Percentiles rank a stretch among this genome's conserved stretches.
Conservation (phyloP, 176 grass and related monocot species). For the Juncus inflexus region DNA sequence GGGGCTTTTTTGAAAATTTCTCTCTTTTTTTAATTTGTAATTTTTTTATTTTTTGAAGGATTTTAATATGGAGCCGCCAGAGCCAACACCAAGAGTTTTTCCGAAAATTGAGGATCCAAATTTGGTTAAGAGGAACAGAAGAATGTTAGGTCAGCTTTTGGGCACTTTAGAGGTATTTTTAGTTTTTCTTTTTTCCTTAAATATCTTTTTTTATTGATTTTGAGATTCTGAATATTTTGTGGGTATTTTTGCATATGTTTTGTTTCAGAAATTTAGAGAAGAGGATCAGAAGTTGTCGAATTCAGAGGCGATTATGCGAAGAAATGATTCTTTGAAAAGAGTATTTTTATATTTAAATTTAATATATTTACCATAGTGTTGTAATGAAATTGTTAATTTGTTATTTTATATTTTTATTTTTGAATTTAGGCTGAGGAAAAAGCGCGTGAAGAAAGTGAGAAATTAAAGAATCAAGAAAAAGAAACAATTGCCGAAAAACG, state of each 20-base stretch:
- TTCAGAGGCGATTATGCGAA: constrained; percentile 82
- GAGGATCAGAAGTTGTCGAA: constrained; percentile 67
- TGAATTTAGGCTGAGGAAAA: constrained; percentile 88
- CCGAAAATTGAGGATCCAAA: constrained; percentile 64
- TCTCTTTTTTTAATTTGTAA: neutral
- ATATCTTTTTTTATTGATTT: constrained; percentile 4
- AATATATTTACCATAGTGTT: constrained; percentile 8
- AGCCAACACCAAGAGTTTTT: constrained; percentile 76
- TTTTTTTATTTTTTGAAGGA: constrained; percentile 36
- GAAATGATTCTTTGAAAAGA: constrained; percentile 79
- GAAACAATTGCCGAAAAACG: constrained; percentile 84
- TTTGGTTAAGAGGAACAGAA: constrained; percentile 80
- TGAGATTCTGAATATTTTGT: constrained; percentile 6
- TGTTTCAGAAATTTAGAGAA: constrained; percentile 93
- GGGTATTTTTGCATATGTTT: constrained; percentile 20
- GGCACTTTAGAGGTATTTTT: constrained; percentile 79
- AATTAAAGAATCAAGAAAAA: constrained; percentile 69
- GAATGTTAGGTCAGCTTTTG: constrained; percentile 93
- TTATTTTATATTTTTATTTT: constrained; percentile 15
- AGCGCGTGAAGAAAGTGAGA: constrained; percentile 92
- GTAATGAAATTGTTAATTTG: neutral
- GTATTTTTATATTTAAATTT: constrained; percentile 36
- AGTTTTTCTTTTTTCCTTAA: constrained; percentile 1
- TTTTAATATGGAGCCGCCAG: constrained; percentile 59
- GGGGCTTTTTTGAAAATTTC: neutral